phyloP scores from a whole-genome alignment of 345 rosid genomes.

The Eucalyptus paniculata region DNA sequence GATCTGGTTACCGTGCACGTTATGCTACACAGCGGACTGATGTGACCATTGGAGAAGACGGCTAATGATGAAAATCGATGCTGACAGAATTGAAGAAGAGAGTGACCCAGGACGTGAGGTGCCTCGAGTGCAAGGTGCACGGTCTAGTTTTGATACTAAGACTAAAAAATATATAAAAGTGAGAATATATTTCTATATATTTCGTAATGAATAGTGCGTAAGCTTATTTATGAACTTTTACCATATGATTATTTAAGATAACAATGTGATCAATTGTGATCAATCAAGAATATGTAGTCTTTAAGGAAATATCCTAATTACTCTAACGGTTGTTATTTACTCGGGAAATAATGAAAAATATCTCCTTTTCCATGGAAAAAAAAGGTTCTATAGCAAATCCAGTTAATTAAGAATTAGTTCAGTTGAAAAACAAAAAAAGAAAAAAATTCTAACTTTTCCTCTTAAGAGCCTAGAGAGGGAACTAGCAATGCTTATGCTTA shows the following conservation, averaged over 20 bases:
- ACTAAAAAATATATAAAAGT: background rate
- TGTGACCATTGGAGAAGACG: background rate
- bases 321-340: background rate
- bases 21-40: background rate
- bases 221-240: no score
- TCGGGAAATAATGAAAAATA: background rate
- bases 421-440: background rate
- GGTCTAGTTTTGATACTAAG: background rate
- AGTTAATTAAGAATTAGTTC: background rate
- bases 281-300: background rate
- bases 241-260: background rate
- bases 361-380: background rate
- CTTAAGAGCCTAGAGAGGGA: background rate
- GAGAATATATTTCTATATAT: background rate
- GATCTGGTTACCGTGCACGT: background rate
- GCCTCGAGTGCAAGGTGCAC: background rate
- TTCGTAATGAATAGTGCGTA: background rate
- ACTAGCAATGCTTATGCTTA: background rate
- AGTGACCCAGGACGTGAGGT: background rate
- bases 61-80: background rate
- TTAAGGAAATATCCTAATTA: background rate
- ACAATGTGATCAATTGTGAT: background rate
- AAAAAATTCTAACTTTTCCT: background rate
- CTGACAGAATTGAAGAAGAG: background rate
- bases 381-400: background rate